phyloP scores from a whole-genome alignment of 2,329 filamentous ascomycete genomes.

The Beauveria medogensis region DNA sequence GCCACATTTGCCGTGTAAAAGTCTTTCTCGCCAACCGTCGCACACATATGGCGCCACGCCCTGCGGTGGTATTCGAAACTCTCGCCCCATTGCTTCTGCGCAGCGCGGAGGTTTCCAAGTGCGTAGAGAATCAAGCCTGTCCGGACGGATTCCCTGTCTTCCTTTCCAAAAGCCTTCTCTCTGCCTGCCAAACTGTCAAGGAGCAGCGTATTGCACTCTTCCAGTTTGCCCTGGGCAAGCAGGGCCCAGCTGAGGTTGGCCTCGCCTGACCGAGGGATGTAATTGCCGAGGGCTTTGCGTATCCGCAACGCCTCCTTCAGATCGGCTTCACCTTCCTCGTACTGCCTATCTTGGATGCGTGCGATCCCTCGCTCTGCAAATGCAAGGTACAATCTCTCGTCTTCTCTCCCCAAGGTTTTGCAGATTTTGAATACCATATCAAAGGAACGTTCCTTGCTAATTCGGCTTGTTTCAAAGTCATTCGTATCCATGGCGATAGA shows the following conservation, averaged over 20 bases:
- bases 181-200: conserved; percentile 6
- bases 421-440: conserved; percentile 11
- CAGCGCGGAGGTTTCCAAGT: conserved; percentile 10
- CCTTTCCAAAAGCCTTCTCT: conserved; percentile 10
- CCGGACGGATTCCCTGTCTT: conserved; percentile 10
- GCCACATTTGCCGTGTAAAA: conserved; percentile 9
- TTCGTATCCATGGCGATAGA: conserved; percentile 12
- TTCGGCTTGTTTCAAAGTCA: conserved; percentile 11
- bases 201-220: conserved; percentile 11
- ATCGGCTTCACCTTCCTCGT: conserved; percentile 9
- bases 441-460: conserved; percentile 10
- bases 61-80: conserved; percentile 11
- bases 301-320: conserved; percentile 9
- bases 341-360: conserved; percentile 10
- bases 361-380: conserved; percentile 12
- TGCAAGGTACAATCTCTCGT: conserved; percentile 13
- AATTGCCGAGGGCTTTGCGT: conserved; percentile 11
- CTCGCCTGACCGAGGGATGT: conserved; percentile 12
- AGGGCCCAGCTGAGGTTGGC: conserved; percentile 11
- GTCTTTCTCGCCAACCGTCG: conserved; percentile 11
- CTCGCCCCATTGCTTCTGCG: conserved; percentile 5
- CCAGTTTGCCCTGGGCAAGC: conserved; percentile 11
- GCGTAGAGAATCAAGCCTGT: conserved; percentile 10
- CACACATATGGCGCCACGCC: conserved; percentile 11
- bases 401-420: neutral